Percentiles rank a stretch among this genome's conserved stretches.
phyloP scores from a whole-genome alignment of 805 yeast genomes.

The Isabelozyma heimii region DNA sequence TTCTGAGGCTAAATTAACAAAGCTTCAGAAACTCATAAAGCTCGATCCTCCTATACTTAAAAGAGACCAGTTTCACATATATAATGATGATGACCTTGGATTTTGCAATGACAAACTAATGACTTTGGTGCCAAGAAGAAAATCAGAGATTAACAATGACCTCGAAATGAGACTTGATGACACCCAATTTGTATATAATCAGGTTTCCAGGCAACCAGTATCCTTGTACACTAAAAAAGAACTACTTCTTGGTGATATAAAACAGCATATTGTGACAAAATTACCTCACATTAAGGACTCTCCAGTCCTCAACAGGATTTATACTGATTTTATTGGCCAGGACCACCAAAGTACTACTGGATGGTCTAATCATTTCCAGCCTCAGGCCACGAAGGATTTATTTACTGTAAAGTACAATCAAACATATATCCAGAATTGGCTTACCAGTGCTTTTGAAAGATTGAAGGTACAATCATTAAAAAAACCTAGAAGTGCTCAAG shows the following conservation, averaged over 20 bases:
- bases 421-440: slow-evolving; percentile 34
- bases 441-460: slow-evolving; percentile 34
- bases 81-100: not conserved
- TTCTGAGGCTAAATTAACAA: slow-evolving; percentile 23
- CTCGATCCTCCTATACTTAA: slow-evolving; percentile 29
- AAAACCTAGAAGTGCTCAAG: slow-evolving; percentile 28
- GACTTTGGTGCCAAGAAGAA: not conserved
- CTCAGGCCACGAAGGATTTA: slow-evolving; percentile 30
- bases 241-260: not conserved
- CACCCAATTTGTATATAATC: too few relatives aligned
- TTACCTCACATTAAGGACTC: slow-evolving; percentile 8
- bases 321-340: slow-evolving; percentile 4
- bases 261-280: not conserved
- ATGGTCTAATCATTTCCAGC: slow-evolving; percentile 26
- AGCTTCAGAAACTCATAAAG: slow-evolving; percentile 28
- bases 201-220: not conserved
- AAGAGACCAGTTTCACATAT: slow-evolving; percentile 27
- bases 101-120: not conserved
- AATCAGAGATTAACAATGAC: not conserved
- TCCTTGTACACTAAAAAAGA: not conserved
- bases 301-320: slow-evolving; percentile 8
- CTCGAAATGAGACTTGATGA: not conserved
- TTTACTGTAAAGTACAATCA: slow-evolving; percentile 25
- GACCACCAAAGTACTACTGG: not conserved
- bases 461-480: slow-evolving; percentile 27